Evolutionary conservation across 73 alveolate genomes (phyloP).

Genomic region (Blepharisma stoltei): DNA sequence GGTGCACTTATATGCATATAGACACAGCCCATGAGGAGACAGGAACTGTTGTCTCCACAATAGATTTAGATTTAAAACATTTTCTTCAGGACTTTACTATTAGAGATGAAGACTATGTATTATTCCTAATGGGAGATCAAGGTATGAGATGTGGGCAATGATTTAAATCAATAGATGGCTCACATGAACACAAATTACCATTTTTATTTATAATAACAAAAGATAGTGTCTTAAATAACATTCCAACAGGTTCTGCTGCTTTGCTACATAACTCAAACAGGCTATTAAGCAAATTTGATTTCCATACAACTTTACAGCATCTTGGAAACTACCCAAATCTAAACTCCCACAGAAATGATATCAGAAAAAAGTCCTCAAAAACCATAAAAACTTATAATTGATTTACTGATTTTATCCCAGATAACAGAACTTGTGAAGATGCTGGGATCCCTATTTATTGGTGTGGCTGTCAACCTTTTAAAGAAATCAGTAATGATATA

Average conservation of each 20-base stretch:
- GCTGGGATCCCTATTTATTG: slow-evolving; percentile 20
- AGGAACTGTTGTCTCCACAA: slow-evolving; percentile 16
- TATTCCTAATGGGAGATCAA: slow-evolving; percentile 29
- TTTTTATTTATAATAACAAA: background rate
- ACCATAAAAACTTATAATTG: background rate
- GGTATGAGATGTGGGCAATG: slow-evolving; percentile 26
- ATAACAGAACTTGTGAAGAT: slow-evolving; percentile 20
- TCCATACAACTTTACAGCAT: background rate
- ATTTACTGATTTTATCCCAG: slow-evolving; percentile 3
- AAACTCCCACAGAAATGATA: background rate
- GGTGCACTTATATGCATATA: slow-evolving; percentile 17
- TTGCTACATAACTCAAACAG: slow-evolving; percentile 18
- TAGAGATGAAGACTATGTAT: background rate
- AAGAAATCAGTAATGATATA: background rate
- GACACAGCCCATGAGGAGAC: slow-evolving; percentile 30
- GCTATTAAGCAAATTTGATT: slow-evolving; percentile 27
- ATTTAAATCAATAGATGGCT: background rate
- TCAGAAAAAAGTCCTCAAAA: background rate
- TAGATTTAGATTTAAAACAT: background rate
- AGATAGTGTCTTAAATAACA: background rate
- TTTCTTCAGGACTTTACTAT: background rate
- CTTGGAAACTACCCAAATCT: background rate
- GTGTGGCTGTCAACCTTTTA: slow-evolving; percentile 27
- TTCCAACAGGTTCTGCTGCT: background rate
- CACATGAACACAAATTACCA: slow-evolving; percentile 23